These are phyloP conservation scores for Talaromyces sp. DNA, from an alignment of 2,329 filamentous ascomycete species.

Conservation along the genomic window DNA sequence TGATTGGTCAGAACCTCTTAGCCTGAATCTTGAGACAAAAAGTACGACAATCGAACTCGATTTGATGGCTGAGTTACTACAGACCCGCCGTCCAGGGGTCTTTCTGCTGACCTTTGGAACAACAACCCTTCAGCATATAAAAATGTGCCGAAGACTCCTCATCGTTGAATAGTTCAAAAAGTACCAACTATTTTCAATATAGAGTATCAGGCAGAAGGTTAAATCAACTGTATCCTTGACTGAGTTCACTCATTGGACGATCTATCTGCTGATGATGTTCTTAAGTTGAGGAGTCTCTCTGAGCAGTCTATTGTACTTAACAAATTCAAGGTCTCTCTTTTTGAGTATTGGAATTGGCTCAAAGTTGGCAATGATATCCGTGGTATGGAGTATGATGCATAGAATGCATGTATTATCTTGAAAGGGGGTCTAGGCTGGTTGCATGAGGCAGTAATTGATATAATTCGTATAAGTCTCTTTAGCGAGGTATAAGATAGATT, in stretches of 20 bases:
- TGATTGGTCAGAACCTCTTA: neutral
- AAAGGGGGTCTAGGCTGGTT: neutral
- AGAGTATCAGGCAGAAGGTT: constrained; percentile 6
- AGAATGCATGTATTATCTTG: neutral
- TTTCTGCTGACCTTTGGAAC: neutral
- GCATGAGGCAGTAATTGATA: neutral
- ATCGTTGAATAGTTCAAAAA: constrained; percentile 3
- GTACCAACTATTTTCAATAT: neutral
- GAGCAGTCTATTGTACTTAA: constrained; percentile 11
- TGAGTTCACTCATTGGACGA: constrained; percentile 10
- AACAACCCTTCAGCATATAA: constrained; percentile 9
- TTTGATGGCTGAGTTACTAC: neutral
- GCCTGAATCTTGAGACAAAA: neutral
- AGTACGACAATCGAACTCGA: neutral
- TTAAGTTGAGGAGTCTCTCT: constrained; percentile 2
- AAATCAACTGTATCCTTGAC: constrained; percentile 10
- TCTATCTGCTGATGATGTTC: neutral
- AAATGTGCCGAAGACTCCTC: neutral
- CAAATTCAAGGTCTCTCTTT: neutral
- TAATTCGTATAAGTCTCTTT: neutral
- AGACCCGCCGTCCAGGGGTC: too few species aligned
- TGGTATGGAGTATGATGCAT: neutral
- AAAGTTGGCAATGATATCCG: neutral
- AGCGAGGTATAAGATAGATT: neutral
- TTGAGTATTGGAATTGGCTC: neutral